Evolutionary conservation across 2,329 filamentous ascomycete species (phyloP), one percentile per base, ranked within the genome.

Genomic region (Arthrobotrys iridis): DNA sequence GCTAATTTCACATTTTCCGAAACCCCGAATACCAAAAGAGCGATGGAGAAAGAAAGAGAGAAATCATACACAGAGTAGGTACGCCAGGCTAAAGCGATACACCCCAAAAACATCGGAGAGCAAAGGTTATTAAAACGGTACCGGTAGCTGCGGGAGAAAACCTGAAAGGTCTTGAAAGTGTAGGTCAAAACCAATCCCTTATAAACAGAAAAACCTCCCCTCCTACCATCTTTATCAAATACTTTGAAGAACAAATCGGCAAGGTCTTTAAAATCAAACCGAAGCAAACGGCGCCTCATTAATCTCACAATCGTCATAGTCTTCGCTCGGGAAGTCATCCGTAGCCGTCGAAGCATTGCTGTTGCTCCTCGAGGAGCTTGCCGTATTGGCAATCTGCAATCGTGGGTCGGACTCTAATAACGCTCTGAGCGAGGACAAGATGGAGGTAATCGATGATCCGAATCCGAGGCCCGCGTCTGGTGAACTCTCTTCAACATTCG

Each of bases 281-380:
- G 40, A 41, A 13, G 60, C 26, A 18, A 45, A 74, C 11, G 70
- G 46, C 35, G 45, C 11, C 33, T 74, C 70, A 28, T 62, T 67
- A 50, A 74, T 74, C 40, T 73, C 68, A 55, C 59, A 65, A 18
- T 73, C 68, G 24, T 74, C 70, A 33, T 74, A 74, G 40, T 74
- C 70, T 30, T 74, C 70, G 46, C 62, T 74, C 2, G 41, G 70
- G 57, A 67, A 74, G 18, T 66, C 70, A 15, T 74, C 70, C 30
- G 70, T 74, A 24, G 37, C 57, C 20, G 62, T 66, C 7, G 70
- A 74, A 3, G 70, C 70, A 62, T 74, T 74, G 26, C 70, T 74
- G 28, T 67, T 67, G 22, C 70, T 74, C 26, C 70, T 30, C 3
- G 70, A 57, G 7, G 70, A 57, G 13, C 5, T 46, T 10, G 35